These are phyloP conservation scores for Aspergillus tubingensis DNA, from an alignment of 2,329 filamentous ascomycete genomes.

Conservation along the genomic window DNA sequence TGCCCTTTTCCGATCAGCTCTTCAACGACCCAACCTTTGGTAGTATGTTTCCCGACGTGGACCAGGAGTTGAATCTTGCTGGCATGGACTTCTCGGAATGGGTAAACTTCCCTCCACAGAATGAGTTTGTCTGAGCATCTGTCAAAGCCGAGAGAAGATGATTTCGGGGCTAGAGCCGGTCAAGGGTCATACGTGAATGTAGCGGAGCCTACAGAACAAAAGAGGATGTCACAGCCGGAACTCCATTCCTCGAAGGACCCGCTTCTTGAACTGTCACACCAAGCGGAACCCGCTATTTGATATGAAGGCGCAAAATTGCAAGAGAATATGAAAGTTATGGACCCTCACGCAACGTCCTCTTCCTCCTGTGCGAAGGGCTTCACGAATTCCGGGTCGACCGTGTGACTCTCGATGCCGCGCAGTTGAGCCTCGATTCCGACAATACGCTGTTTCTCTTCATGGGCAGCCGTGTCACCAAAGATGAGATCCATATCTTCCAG, in stretches of 20 bases:
- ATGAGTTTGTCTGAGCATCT: constrained; percentile 19
- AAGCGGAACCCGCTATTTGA: not conserved
- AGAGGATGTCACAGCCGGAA: not conserved
- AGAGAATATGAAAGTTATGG: not conserved
- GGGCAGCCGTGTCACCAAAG: constrained; percentile 42
- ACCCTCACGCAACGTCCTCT: constrained; percentile 18
- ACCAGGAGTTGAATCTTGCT: constrained; percentile 32
- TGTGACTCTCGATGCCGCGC: constrained; percentile 25
- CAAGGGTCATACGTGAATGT: not conserved
- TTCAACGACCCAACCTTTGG: constrained; percentile 39
- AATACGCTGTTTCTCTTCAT: constrained; percentile 43
- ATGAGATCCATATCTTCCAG: constrained; percentile 60
- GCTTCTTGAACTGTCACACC: not conserved
- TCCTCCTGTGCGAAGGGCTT: constrained; percentile 26
- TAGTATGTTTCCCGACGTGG: constrained; percentile 37
- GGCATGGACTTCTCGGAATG: constrained; percentile 45
- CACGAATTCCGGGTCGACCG: not conserved
- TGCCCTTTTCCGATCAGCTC: constrained; percentile 42
- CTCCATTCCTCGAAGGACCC: not conserved
- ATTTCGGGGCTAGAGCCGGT: not conserved
- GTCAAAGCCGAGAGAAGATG: not conserved
- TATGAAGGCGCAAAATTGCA: not conserved
- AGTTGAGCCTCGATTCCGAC: constrained; percentile 42
- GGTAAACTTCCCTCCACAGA: constrained; percentile 39
- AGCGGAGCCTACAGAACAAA: not conserved